Evolutionary conservation across 805 yeast genomes (phyloP), one percentile per base, ranked within the genome.

Genomic region (Metschnikowia drakensbergensis): DNA sequence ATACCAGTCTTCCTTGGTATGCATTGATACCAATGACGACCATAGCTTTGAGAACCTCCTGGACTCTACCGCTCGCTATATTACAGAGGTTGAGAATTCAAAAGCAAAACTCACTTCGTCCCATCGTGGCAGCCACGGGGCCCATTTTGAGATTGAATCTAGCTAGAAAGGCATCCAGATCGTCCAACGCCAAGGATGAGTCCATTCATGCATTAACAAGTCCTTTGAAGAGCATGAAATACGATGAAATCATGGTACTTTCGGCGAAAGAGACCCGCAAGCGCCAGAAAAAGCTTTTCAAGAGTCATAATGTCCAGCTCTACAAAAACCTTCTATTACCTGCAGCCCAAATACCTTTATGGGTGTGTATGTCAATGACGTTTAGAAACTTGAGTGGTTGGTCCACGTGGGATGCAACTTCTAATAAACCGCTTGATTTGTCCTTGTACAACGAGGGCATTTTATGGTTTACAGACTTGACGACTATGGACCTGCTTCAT

Each of bases 261-360:
- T 77, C 95, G 0, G 74, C 86, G 5, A 90, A 87, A 62, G 97
- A 91, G 62, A 80, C 84, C 37, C 72, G 91, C 50, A 82, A 81
- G 51, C 74, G 95, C 53, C 95, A 92, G 56, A 82, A 83, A 57
- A 63, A 63, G 43, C 69, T 91, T n/a, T 91, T 86, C 67, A 78
- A 77, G 53, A 75, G 79, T 46, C 74, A 84, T 58, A 71, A 75
- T 7, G 87, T 90, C 46, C 92, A 88, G 60, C 64, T 84, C 49
- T 91, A 95, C 89, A 91, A 90, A 63, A 83, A 86, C 58, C 68
- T 82, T 48, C 58, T 86, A 3, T 69, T 89, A 34, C 97, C 97
- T 1, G 68, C 82, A 0, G 79, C 88, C 13, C 98, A 91, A 62
- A 75, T 92, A 22, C 98, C 98, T 0, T 63, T 91, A 5, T 91